Conservation (phyloP, 2,329 filamentous ascomycete genomes). For the Epichloe typhina region DNA sequence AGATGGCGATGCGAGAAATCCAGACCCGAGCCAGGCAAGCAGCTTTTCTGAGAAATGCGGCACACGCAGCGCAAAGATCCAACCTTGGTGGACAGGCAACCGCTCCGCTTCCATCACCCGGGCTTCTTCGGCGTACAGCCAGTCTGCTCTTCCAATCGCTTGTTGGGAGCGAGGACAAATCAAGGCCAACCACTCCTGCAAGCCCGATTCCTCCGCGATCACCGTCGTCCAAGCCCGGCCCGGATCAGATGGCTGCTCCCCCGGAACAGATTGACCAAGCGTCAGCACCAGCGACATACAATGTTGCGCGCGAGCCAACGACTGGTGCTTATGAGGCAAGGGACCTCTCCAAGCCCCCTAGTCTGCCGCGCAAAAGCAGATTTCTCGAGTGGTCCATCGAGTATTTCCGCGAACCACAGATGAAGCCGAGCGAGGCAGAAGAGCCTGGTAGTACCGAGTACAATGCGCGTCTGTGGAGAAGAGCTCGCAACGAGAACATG, state of each 20-base stretch:
- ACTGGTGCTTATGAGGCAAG: constrained; percentile 61
- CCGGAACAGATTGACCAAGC: constrained; percentile 64
- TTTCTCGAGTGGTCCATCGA: constrained; percentile 95
- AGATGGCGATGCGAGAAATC: constrained; percentile 63
- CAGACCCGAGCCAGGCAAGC: constrained; percentile 35
- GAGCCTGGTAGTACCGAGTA: constrained; percentile 95
- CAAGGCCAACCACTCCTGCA: constrained; percentile 20
- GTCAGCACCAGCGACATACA: constrained; percentile 55
- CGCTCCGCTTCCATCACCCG: constrained; percentile 39
- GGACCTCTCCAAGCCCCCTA: constrained; percentile 44
- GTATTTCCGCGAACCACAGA: constrained; percentile 96
- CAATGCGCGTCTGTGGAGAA: constrained; percentile 85
- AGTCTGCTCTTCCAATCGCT: constrained; percentile 50
- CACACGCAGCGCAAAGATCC: constrained; percentile 29
- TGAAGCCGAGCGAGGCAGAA: constrained; percentile 91
- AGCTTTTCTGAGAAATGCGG: constrained; percentile 28
- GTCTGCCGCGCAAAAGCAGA: constrained; percentile 64
- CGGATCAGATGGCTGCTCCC: constrained; percentile 36
- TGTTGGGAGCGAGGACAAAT: constrained; percentile 34
- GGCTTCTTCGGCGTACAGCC: constrained; percentile 49
- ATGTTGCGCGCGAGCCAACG: constrained; percentile 63
- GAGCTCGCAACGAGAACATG: constrained; percentile 84
- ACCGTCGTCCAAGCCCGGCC: constrained; percentile 24
- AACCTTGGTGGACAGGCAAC: constrained; percentile 24
- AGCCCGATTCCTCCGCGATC: constrained; percentile 13